Evolutionary conservation across 768 basidiomycete species (phyloP), one percentile per base, ranked within the genome.

Genomic region (Mrakia gelida): DNA sequence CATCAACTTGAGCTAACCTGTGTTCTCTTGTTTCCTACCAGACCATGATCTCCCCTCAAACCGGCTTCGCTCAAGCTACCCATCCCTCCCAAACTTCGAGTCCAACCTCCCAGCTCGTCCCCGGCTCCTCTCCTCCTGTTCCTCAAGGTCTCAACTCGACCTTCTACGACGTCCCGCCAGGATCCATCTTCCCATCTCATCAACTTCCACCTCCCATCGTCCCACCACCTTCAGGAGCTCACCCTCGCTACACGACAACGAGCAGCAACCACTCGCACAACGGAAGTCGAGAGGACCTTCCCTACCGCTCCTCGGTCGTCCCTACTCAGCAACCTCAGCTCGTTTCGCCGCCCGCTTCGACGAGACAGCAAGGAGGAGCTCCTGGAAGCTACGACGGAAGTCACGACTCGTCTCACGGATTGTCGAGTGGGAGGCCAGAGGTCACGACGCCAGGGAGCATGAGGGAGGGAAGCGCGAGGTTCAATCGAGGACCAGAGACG

Each of bases 341-440:
- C 23, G 30, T 56, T 9, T 18, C 54, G 26, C 72, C 56, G 18
- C 72, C 56, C 18, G 38, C 23, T 0, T 38, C 72, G 52, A n/a
- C 30, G 32, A 1, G 28, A 11, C 21, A 54, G 6, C 30, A 59
- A 23, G 54, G 30, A 23, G 54, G 54, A 15, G 32, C 34, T 41
- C 41, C 65, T 3, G 65, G 38, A 23, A 70, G 67, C 41, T 70
- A 70, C 38, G 67, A 70, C 9, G 67, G 67, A 21, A 70, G 67
- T 38, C 67, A 70, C 38, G 67, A 70, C 18, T 70, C 67, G 41
- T 38, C 34, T 41, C 26, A 28, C 13, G 59, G 59, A 59, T 6
- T 43, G 21, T 16, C 9, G 13, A 38, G 38, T 10, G 41, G 67
- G 23, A 4, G 67, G n/a, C 34, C 38, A 2, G 67, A 70, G 67